Evolutionary conservation across 768 basidiomycete species (phyloP), one percentile per base, ranked within the genome.

Genomic region (Lanmaoa pseudosensibilis): DNA sequence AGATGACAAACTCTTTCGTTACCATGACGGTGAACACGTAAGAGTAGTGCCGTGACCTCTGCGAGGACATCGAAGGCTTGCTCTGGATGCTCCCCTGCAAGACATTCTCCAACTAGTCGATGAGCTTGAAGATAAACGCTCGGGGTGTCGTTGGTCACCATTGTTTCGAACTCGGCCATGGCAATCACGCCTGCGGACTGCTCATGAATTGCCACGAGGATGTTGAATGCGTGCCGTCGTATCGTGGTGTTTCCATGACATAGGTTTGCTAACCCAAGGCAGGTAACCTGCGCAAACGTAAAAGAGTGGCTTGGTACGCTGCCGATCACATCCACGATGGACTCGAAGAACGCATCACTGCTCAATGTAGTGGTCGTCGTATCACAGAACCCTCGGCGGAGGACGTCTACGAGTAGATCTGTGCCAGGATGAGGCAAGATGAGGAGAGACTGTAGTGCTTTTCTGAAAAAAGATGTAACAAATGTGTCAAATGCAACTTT

Each of bases 111-210:
- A 39, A 94, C 80, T 5, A 86, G 77, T 32, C 84, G 84, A 71
- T 94, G 92, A 1, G 91, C 90, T 58, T 89, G 83, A 23, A 89
- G 79, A 67, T 94, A 92, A 16, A 90, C 84, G 59, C 84, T 86
- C 2, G 90, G 80, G 5, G 90, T 83, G 18, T 80, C 75, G 64
- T 90, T 93, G 23, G 83, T 81, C 18, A 91, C 78, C 37, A 86
- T 80, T 3, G 90, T 81, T 60, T 92, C 88, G 51, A 92, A 85
- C 55, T 83, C 84, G 8, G 84, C 81, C 73, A 92, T 82, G 7
- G 86, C 77, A 46, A 88, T 74, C 9, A 87, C 75, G 4, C 88
- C 88, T n/a, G 81, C 78, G 5, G 79, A 78, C 57, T 86, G 84
- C 33, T 85, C 81, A 60, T 92, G 88, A 46, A 88, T 80, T 30